Evolutionary conservation across 192 early-diverging fungal genomes (phyloP).

Genomic region (Coemansia umbellata): DNA sequence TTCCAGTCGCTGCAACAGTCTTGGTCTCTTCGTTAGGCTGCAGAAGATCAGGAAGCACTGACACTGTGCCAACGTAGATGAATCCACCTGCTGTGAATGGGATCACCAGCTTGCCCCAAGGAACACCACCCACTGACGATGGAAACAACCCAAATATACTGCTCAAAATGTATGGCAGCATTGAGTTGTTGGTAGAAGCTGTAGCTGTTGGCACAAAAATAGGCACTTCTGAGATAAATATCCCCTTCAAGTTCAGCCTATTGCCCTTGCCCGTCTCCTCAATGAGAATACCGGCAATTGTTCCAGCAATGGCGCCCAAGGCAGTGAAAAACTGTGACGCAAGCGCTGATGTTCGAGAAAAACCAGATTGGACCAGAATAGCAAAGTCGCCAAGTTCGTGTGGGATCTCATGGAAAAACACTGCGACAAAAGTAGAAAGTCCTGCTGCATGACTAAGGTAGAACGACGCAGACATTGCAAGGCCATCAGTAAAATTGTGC

Average conservation of each 20-base stretch:
- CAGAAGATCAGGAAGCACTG: slow-evolving; percentile 78
- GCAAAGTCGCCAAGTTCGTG: slow-evolving; percentile 89
- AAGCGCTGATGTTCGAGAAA: slow-evolving; percentile 69
- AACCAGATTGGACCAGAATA: slow-evolving; percentile 77
- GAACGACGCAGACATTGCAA: slow-evolving; percentile 81
- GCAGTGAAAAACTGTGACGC: slow-evolving; percentile 77
- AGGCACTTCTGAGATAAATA: slow-evolving; percentile 26
- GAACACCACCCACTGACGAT: slow-evolving; percentile 54
- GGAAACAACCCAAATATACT: slow-evolving; percentile 28
- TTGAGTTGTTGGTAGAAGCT: neutral
- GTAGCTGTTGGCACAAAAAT: slow-evolving; percentile 22
- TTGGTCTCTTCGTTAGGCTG: slow-evolving; percentile 54
- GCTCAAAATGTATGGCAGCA: slow-evolving; percentile 17
- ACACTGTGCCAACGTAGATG: slow-evolving; percentile 81
- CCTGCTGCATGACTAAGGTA: slow-evolving; percentile 76
- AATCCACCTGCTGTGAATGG: slow-evolving; percentile 87
- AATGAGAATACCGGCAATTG: slow-evolving; percentile 70
- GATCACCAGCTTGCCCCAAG: slow-evolving; percentile 75
- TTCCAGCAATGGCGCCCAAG: slow-evolving; percentile 76
- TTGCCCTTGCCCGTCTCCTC: slow-evolving; percentile 60
- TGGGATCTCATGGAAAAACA: slow-evolving; percentile 88
- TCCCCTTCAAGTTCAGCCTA: slow-evolving; percentile 21
- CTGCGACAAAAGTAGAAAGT: slow-evolving; percentile 79
- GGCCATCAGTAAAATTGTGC: slow-evolving; percentile 84
- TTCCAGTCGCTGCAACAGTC: neutral